Evolutionary conservation across 495 filamentous ascomycete genomes (phyloP).

Genomic region (Cercophora newfieldiana): DNA sequence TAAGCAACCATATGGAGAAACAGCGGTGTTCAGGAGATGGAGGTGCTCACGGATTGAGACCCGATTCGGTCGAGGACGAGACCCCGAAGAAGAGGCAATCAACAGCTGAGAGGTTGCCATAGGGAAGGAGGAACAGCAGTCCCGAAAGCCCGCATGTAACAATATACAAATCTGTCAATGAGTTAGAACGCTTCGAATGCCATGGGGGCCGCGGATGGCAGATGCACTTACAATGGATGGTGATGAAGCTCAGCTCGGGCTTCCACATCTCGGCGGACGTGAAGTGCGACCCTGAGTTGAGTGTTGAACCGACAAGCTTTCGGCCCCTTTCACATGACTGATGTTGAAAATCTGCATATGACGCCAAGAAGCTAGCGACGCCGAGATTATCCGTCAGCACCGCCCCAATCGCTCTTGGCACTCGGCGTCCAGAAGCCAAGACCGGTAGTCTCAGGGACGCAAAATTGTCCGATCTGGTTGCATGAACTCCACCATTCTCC

Average conservation of each 20-base stretch:
- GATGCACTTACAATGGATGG: neutral
- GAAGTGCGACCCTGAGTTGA: neutral
- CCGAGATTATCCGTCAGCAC: no score
- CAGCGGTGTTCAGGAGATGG: neutral
- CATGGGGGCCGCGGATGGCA: neutral
- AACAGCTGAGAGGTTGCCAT: constrained; percentile 1
- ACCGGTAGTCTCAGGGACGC: no score
- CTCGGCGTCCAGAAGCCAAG: no score
- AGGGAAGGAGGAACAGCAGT: neutral
- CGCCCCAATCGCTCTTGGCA: no score
- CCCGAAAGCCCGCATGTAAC: neutral
- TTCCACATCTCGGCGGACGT: neutral
- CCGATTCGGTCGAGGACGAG: neutral
- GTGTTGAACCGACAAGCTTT: no score
- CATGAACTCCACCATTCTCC: no score
- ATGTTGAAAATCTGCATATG: no score
- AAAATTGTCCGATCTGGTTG: no score
- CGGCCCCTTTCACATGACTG: no score
- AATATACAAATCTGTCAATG: neutral
- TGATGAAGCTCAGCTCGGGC: neutral
- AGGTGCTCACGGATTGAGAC: neutral
- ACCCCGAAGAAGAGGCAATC: constrained; percentile 5
- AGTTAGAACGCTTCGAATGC: neutral
- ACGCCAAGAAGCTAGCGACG: no score
- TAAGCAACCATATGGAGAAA: neutral